Evolutionary conservation across 2,329 filamentous ascomycete species (phyloP).

Genomic region (Xylogone sp.): DNA sequence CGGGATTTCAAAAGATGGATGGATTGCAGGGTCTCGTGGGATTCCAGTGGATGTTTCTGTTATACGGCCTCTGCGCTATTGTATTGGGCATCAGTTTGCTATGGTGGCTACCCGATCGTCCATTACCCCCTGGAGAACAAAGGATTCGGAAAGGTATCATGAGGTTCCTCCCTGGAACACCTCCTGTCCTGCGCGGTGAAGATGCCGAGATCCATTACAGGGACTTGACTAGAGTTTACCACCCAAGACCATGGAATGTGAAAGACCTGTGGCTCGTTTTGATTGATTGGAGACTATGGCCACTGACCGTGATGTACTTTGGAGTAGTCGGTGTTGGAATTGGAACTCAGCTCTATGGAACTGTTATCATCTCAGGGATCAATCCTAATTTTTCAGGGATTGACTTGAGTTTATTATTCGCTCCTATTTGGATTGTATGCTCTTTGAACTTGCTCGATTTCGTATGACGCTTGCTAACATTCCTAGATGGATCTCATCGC

Average conservation of each 20-base stretch:
- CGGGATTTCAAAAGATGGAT: conserved; percentile 90
- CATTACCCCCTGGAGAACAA: conserved; percentile 64
- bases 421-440: conserved; percentile 88
- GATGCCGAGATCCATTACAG: conserved; percentile 81
- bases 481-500: conserved; percentile 78
- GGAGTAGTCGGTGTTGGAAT: conserved; percentile 91
- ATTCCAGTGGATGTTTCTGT: conserved; percentile 88
- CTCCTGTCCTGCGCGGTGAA: conserved; percentile 69
- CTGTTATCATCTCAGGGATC: conserved; percentile 79
- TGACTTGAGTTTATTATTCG: conserved; percentile 76
- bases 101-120: conserved; percentile 89
- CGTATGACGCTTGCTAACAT: too few relatives aligned
- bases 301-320: conserved; percentile 87
- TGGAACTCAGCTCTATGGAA: conserved; percentile 83
- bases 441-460: too few relatives aligned
- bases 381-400: conserved; percentile 69
- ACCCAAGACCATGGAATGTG: conserved; percentile 67
- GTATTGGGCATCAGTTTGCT: conserved; percentile 69
- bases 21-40: conserved; percentile 71
- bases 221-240: conserved; percentile 77
- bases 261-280: conserved; percentile 68
- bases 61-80: conserved; percentile 76
- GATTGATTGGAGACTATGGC: conserved; percentile 86
- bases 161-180: conserved; percentile 64
- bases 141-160: conserved; percentile 42